Evolutionary conservation across 768 basidiomycete genomes (phyloP).

Genomic region (Rhodosporidiobolus odoratus): DNA sequence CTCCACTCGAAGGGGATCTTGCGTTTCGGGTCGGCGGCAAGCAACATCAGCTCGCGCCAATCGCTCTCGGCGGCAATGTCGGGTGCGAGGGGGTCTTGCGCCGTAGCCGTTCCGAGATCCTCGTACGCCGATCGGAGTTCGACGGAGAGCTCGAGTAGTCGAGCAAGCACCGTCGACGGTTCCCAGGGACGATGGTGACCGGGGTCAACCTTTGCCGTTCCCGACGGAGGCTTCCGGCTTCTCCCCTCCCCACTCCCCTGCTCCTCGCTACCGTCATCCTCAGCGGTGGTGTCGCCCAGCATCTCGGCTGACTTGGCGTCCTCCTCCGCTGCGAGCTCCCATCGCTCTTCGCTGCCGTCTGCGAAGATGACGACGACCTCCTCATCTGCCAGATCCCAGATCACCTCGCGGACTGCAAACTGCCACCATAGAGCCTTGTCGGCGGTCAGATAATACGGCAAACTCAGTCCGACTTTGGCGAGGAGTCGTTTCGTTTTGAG

Average conservation of each 20-base stretch:
- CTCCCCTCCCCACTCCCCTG: not conserved
- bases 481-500: not conserved
- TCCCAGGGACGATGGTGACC: not conserved
- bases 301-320: not conserved
- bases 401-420: slow-evolving; percentile 5
- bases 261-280: not conserved
- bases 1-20: slow-evolving; percentile 18
- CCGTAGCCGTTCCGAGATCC: slow-evolving; percentile 13
- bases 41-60: not conserved
- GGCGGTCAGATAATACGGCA: not conserved
- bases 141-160: not conserved
- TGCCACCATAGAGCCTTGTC: slow-evolving; percentile 23
- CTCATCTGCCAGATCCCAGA: slow-evolving; percentile 21
- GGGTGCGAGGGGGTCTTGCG: not conserved
- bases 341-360: slow-evolving; percentile 26
- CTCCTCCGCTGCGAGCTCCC: slow-evolving; percentile 7
- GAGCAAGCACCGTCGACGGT: not conserved
- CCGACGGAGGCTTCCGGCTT: too few species aligned
- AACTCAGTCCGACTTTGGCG: not conserved
- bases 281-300: not conserved
- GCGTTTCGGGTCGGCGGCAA: slow-evolving; percentile 9
- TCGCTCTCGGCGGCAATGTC: slow-evolving; percentile 4
- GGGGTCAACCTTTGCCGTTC: too few species aligned
- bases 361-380: slow-evolving; percentile 6
- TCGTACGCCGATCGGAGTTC: slow-evolving; percentile 33